These are phyloP conservation scores for Diaporthe citrichinensis DNA, from an alignment of 2,329 filamentous ascomycete species.

Conservation along the genomic window DNA sequence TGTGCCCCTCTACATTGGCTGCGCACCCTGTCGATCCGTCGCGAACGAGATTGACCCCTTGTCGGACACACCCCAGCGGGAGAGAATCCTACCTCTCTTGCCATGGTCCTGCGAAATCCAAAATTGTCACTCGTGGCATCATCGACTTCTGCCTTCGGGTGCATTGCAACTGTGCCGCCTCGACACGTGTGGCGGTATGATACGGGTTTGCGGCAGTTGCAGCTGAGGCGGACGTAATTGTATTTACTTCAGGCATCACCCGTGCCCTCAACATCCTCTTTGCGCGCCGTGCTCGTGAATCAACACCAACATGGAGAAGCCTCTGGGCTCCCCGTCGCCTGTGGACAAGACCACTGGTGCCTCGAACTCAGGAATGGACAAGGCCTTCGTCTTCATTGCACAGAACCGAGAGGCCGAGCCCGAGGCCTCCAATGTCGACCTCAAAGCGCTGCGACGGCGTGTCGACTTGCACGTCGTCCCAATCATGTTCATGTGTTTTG, in stretches of 20 bases:
- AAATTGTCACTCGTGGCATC: not conserved
- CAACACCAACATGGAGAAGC: constrained; percentile 2
- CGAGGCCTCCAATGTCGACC: constrained; percentile 51
- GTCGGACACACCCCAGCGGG: not conserved
- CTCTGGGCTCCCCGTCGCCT: not conserved
- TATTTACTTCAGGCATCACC: not conserved
- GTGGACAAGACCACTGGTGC: not conserved
- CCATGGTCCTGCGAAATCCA: not conserved
- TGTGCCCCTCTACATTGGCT: not conserved
- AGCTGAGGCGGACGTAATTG: not conserved
- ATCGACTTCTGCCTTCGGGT: constrained; percentile 2
- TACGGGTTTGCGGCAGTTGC: not conserved
- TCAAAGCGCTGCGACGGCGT: constrained; percentile 64
- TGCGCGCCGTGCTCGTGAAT: not conserved
- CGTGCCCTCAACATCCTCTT: not conserved
- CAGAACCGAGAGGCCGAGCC: constrained; percentile 53
- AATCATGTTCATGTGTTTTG: constrained; percentile 73
- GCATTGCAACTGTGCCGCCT: no score
- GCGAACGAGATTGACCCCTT: not conserved
- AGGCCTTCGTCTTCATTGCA: constrained; percentile 3
- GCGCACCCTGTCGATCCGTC: not conserved
- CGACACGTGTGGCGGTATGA: not conserved
- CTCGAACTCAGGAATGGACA: constrained; percentile 4
- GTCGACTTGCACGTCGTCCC: constrained; percentile 73
- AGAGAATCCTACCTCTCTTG: not conserved